Percentiles rank a stretch among this genome's conserved stretches.
Conservation (phyloP, 208 protist species). For the Entamoeba histolytica region DNA sequence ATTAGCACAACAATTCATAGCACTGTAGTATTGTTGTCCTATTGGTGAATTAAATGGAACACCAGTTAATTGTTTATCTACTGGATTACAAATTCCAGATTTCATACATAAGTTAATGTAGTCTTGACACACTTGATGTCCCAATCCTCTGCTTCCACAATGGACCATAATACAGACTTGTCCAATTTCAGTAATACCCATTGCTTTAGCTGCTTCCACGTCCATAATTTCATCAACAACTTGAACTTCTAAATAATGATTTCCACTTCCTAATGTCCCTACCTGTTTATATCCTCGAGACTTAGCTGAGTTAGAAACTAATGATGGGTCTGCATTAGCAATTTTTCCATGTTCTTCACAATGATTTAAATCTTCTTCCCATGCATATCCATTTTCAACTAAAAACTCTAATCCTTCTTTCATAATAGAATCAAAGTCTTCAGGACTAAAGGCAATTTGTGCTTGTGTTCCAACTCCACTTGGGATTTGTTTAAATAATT, state of each 20-base stretch:
- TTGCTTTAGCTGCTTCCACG: constrained; percentile 36
- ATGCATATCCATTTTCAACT: constrained; percentile 50
- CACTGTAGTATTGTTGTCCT: constrained; percentile 47
- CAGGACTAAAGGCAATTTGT: neutral
- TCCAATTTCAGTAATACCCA: constrained; percentile 44
- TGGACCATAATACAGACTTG: constrained; percentile 54
- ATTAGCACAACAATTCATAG: constrained; percentile 53
- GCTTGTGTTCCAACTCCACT: constrained; percentile 23
- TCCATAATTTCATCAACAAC: constrained; percentile 58
- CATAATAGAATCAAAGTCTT: constrained; percentile 18
- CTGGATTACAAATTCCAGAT: constrained; percentile 33
- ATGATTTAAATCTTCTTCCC: constrained; percentile 52
- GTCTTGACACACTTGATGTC: constrained; percentile 58
- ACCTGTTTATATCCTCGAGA: constrained; percentile 52
- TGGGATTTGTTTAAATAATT: constrained; percentile 21
- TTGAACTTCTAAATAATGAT: constrained; percentile 53
- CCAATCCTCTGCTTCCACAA: constrained; percentile 50
- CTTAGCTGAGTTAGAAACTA: constrained; percentile 48
- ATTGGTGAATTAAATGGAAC: constrained; percentile 43
- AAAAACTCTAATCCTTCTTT: constrained; percentile 57
- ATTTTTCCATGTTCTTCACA: constrained; percentile 44
- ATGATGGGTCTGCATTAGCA: constrained; percentile 38
- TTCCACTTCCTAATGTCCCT: constrained; percentile 59
- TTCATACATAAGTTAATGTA: constrained; percentile 45
- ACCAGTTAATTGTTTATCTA: constrained; percentile 50